phyloP scores from a whole-genome alignment of 352 stramenopile species.

The Pythium utonaiense region DNA sequence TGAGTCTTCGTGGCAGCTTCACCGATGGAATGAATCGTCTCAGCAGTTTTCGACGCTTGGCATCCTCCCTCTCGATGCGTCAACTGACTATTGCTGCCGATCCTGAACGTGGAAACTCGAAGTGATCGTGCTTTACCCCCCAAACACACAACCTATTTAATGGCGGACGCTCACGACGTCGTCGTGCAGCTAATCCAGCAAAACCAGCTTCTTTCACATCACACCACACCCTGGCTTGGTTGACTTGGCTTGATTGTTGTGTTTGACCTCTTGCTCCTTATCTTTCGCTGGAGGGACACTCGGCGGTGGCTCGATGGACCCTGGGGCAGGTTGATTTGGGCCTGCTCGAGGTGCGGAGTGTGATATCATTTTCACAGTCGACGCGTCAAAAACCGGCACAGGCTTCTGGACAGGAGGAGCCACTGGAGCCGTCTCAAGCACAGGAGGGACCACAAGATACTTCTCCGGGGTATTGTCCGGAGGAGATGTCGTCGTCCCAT shows the following conservation, averaged over 20 bases:
- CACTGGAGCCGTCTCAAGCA: neutral
- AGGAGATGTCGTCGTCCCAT: neutral
- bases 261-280: neutral
- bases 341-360: neutral
- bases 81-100: neutral
- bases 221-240: neutral
- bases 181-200: neutral
- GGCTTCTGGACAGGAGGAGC: neutral
- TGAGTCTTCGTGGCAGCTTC: slow-evolving; percentile 31
- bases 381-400: neutral
- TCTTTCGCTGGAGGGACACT: slow-evolving; percentile 5
- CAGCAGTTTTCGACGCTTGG: slow-evolving; percentile 25
- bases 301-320: neutral
- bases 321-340: neutral
- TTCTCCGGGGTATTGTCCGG: too few species aligned
- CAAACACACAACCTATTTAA: slow-evolving; percentile 12
- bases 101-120: slow-evolving; percentile 10
- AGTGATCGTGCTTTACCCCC: neutral
- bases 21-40: slow-evolving; percentile 40
- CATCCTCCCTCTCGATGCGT: neutral
- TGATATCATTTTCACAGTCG: neutral
- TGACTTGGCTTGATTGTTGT: neutral
- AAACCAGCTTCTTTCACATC: slow-evolving; percentile 8
- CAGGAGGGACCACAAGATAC: too few species aligned
- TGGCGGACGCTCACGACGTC: neutral